Evolutionary conservation across 305 asterid species (phyloP), one percentile per base, ranked within the genome.

Genomic region (Andrographis paniculata): DNA sequence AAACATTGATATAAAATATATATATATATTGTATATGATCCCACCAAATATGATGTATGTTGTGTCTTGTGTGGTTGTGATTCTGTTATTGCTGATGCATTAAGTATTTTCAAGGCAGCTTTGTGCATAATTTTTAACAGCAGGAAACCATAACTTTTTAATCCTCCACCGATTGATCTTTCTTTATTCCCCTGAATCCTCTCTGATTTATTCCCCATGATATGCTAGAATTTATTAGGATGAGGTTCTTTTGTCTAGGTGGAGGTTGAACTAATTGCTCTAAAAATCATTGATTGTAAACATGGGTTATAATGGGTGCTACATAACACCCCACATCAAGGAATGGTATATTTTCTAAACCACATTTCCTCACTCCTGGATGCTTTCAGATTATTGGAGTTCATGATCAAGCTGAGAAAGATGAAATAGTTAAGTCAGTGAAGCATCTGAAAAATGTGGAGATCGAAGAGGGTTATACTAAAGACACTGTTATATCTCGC

Each of bases 391-490:
- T 92, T 67, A 80, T 92, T 53, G 97, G 99, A 24, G 71, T 87
- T 65, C 70, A 85, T 73, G 80, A 71, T 68, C 73, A 67, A 61
- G 91, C 94, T 20, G 99, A 87, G 82, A 87, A 87, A 71, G 99
- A 92, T 79, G 99, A 84, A 67, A 82, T 92, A 50, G 99, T 84
- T 30, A 92, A 87, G 66, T 67, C 97, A 6, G 97, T 67, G 46
- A 92, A 75, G 84, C 84, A 81, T 72, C 79, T 92, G 20, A 87
- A 52, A 67, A 79, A 79, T 67, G 81, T 81, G 27, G 95, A 92
- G 69, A 69, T 87, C 46, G 99, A 92, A 68, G 97, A 87, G 71
- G 99, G 97, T 28, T 92, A 84, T 63, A 92, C 97, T 36, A 77
- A 74, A 67, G 99, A 84, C 55, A 89, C 73, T 62, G 87, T 81